These are phyloP conservation scores for Coriaria nepalensis DNA, from an alignment of 306 rosid genomes.

Conservation along the genomic window DNA sequence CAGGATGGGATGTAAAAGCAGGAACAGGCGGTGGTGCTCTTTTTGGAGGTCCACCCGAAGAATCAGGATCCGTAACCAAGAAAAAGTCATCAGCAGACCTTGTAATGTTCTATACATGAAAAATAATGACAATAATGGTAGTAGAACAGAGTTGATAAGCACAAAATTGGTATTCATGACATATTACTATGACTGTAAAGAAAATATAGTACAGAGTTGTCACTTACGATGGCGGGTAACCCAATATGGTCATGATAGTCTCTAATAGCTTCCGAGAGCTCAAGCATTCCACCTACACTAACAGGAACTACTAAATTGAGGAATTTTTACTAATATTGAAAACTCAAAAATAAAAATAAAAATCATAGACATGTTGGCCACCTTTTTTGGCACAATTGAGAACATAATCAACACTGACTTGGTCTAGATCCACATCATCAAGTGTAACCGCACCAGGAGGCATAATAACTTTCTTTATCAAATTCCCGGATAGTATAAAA, in stretches of 20 bases:
- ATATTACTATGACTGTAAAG: slow-evolving; percentile 1
- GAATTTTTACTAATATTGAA: background rate
- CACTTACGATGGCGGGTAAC: slow-evolving; percentile 74
- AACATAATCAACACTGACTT: slow-evolving; percentile 91
- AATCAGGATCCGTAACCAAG: slow-evolving; percentile 62
- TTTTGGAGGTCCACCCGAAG: slow-evolving; percentile 87
- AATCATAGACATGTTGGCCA: slow-evolving; percentile 10
- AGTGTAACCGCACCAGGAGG: slow-evolving; percentile 97
- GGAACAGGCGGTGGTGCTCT: slow-evolving; percentile 79
- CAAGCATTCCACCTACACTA: slow-evolving; percentile 70
- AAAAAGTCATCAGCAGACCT: slow-evolving; percentile 79
- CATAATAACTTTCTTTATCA: slow-evolving; percentile 90
- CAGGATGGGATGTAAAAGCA: slow-evolving; percentile 23
- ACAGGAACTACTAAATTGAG: slow-evolving; percentile 3
- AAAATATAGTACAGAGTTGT: slow-evolving; percentile 4
- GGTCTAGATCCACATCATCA: slow-evolving; percentile 95
- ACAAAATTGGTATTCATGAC: slow-evolving; percentile 3
- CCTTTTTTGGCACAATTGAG: slow-evolving; percentile 83
- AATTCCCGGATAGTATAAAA: slow-evolving; percentile 78
- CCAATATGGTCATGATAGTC: slow-evolving; percentile 86
- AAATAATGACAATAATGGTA: slow-evolving; percentile 10
- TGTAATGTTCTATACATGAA: slow-evolving; percentile 46
- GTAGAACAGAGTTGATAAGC: slow-evolving; percentile 5
- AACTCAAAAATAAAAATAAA: background rate
- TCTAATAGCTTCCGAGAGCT: slow-evolving; percentile 94